Evolutionary conservation across 2,329 filamentous ascomycete species (phyloP).

Genomic region (Stromatinia cepivora): DNA sequence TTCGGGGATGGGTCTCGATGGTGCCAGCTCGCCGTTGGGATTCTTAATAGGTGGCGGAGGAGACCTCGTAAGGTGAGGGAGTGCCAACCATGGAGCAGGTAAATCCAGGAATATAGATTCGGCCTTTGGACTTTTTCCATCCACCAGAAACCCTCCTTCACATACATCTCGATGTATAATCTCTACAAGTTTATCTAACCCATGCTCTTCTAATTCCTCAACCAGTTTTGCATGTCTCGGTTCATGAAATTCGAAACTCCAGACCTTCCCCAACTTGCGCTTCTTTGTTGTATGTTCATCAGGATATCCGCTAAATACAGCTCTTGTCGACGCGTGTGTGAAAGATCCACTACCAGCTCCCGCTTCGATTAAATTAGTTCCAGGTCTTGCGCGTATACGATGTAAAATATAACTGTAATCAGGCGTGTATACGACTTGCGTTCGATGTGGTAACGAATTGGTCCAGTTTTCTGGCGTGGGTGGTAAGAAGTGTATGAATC

Average conservation of each 20-base stretch:
- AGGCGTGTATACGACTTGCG: constrained; percentile 83
- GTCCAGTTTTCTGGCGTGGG: constrained; percentile 85
- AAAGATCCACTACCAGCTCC: constrained; percentile 83
- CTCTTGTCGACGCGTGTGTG: constrained; percentile 74
- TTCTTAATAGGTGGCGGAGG: constrained; percentile 34
- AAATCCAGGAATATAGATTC: constrained; percentile 77
- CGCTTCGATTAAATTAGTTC: constrained; percentile 73
- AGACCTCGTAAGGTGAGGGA: constrained; percentile 70
- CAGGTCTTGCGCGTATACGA: constrained; percentile 71
- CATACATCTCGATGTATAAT: constrained; percentile 81
- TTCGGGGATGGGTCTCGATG: not conserved
- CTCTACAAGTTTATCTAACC: constrained; percentile 63
- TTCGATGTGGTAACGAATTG: constrained; percentile 74
- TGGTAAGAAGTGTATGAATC: constrained; percentile 76
- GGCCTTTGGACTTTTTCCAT: constrained; percentile 57
- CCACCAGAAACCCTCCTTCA: constrained; percentile 67
- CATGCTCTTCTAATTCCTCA: constrained; percentile 68
- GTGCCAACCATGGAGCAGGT: constrained; percentile 77
- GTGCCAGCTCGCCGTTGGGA: constrained; percentile 24
- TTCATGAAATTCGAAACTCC: constrained; percentile 80
- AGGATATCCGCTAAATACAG: constrained; percentile 73
- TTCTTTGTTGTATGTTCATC: constrained; percentile 42
- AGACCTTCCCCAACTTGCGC: constrained; percentile 64
- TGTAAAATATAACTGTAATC: constrained; percentile 85
- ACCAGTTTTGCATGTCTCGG: constrained; percentile 68